These are phyloP conservation scores for Arthrobotrys musiformis DNA, from an alignment of 2,329 filamentous ascomycete species.

Conservation along the genomic window DNA sequence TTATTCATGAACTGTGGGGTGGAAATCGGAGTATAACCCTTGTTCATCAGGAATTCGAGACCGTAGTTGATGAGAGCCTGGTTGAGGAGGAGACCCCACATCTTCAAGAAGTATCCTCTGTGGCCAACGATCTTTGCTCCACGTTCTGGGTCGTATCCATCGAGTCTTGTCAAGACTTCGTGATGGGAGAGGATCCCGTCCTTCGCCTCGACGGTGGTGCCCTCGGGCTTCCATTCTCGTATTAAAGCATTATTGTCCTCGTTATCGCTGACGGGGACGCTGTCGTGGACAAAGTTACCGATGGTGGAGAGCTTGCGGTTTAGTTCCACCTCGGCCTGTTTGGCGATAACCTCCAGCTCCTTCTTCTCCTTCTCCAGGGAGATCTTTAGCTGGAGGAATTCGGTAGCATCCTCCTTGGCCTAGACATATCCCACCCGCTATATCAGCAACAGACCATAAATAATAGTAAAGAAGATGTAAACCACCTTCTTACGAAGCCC, in stretches of 20 bases:
- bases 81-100: slow-evolving; percentile 90
- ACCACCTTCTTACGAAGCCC: slow-evolving; percentile 37
- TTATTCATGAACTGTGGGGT: slow-evolving; percentile 94
- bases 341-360: slow-evolving; percentile 76
- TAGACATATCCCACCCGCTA: neutral
- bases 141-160: slow-evolving; percentile 91
- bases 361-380: slow-evolving; percentile 85
- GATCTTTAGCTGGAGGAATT: slow-evolving; percentile 81
- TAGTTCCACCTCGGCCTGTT: slow-evolving; percentile 78
- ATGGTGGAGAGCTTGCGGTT: slow-evolving; percentile 83
- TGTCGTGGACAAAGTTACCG: slow-evolving; percentile 90
- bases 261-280: slow-evolving; percentile 82
- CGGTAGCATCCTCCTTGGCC: slow-evolving; percentile 79
- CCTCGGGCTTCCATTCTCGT: slow-evolving; percentile 82
- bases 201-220: slow-evolving; percentile 77
- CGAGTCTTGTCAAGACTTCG: slow-evolving; percentile 86
- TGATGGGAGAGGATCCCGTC: slow-evolving; percentile 86
- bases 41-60: slow-evolving; percentile 80
- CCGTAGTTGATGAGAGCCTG: slow-evolving; percentile 95
- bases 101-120: slow-evolving; percentile 89
- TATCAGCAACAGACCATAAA: neutral
- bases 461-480: neutral
- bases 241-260: slow-evolving; percentile 87
- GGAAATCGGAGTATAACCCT: slow-evolving; percentile 83
- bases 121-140: slow-evolving; percentile 95